These are phyloP conservation scores for Populus simonii DNA, from an alignment of 345 rosid genomes.

Conservation along the genomic window DNA sequence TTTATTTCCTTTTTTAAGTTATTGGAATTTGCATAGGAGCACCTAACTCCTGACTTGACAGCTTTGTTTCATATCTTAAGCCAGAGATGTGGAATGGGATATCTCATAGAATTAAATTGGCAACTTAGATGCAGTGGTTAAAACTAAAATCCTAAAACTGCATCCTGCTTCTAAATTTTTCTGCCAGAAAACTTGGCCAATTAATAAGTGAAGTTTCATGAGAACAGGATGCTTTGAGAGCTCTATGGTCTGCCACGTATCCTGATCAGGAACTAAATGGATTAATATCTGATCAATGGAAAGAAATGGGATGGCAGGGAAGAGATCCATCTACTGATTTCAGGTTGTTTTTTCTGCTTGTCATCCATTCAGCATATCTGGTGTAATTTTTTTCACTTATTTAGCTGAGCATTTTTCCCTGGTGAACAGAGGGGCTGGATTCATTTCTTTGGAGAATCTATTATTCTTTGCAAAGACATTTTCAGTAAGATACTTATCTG, in stretches of 20 bases:
- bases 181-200: background rate
- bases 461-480: constrained; percentile 90
- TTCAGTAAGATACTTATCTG: constrained; percentile 41
- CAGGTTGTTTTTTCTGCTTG: constrained; percentile 40
- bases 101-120: background rate
- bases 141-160: background rate
- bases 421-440: constrained; percentile 81
- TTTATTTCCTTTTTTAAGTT: background rate
- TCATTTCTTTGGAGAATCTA: constrained; percentile 86
- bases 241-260: constrained; percentile 77
- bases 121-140: background rate
- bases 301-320: constrained; percentile 99
- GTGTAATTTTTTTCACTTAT: background rate
- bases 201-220: background rate
- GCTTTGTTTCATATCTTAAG: background rate
- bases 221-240: constrained; percentile 70
- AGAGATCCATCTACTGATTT: constrained; percentile 95
- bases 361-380: background rate
- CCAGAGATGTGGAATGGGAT: background rate
- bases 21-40: background rate
- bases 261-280: constrained; percentile 70
- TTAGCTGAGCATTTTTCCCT: background rate
- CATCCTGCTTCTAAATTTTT: background rate
- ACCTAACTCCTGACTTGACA: background rate
- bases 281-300: constrained; percentile 88